phyloP scores from a whole-genome alignment of 371 early-diverging fungal genomes.

The Syncephalastrum contaminatum region DNA sequence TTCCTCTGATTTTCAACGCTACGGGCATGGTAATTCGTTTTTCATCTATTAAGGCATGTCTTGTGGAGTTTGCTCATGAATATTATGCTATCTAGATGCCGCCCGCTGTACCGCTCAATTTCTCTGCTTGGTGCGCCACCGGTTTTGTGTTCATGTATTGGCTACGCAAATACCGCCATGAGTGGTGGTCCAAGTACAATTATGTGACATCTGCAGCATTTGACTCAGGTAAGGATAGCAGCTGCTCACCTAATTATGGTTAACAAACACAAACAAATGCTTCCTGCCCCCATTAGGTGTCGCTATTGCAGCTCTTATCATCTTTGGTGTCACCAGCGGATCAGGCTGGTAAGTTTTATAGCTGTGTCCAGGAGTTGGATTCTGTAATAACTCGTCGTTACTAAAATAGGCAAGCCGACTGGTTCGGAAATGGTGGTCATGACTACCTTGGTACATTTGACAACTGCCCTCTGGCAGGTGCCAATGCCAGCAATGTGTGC shows the following conservation, averaged over 20 bases:
- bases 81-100: constrained; percentile 40
- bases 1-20: constrained; percentile 63
- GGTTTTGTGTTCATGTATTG: constrained; percentile 69
- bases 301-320: constrained; percentile 46
- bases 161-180: constrained; percentile 47
- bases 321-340: constrained; percentile 44
- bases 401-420: constrained; percentile 12
- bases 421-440: constrained; percentile 44
- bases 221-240: constrained; percentile 49
- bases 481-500: constrained; percentile 42
- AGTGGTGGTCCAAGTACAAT: constrained; percentile 73
- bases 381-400: no score
- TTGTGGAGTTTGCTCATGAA: no score
- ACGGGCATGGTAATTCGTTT: constrained; percentile 40
- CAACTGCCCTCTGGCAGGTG: constrained; percentile 33
- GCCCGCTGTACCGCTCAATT: constrained; percentile 58
- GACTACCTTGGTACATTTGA: constrained; percentile 22
- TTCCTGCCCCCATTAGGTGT: constrained; percentile 16
- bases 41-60: no score
- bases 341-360: constrained; percentile 7
- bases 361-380: no score
- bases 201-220: constrained; percentile 75
- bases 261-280: no score
- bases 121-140: constrained; percentile 61
- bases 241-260: no score